Percentiles rank a stretch among this genome's conserved stretches.
Conservation (phyloP, 495 filamentous ascomycete genomes). For the Entonaema liquescens region DNA sequence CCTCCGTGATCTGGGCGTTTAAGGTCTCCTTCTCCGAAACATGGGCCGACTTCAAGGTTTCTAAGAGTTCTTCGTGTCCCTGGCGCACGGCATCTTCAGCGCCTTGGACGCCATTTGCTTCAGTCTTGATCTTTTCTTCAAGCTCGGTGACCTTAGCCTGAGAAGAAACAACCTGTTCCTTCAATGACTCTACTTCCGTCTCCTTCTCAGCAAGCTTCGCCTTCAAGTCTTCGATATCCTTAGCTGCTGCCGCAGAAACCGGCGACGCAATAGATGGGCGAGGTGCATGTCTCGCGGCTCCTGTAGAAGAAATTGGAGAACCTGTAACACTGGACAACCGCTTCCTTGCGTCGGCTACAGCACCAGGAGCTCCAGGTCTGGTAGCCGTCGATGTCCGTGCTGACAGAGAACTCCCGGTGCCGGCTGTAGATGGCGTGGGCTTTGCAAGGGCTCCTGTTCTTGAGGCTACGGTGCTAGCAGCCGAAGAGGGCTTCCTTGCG, state of each 20-base stretch:
- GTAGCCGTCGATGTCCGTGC: constrained; percentile 41
- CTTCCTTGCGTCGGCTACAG: constrained; percentile 59
- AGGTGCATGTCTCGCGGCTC: constrained; percentile 44
- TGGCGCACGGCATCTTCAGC: constrained; percentile 45
- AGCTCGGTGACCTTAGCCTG: constrained; percentile 55
- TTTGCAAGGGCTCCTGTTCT: constrained; percentile 43
- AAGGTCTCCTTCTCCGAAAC: constrained; percentile 55
- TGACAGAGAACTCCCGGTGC: constrained; percentile 40
- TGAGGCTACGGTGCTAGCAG: constrained; percentile 45
- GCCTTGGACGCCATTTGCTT: constrained; percentile 38
- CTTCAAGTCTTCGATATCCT: constrained; percentile 63
- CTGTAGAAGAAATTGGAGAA: constrained; percentile 37
- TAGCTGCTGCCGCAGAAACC: constrained; percentile 49
- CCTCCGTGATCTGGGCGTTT: constrained; percentile 51
- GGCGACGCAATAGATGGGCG: constrained; percentile 53
- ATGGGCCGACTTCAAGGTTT: constrained; percentile 57
- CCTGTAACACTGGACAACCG: constrained; percentile 53
- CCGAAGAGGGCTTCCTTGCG: constrained; percentile 50
- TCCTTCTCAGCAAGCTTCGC: constrained; percentile 60
- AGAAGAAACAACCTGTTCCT: constrained; percentile 50
- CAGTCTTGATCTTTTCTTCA: constrained; percentile 48
- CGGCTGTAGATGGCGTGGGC: constrained; percentile 40
- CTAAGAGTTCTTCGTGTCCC: constrained; percentile 54
- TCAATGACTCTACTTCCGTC: constrained; percentile 55
- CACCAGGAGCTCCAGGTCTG: constrained; percentile 46